Base-by-base conservation (phyloP, 805 yeast genomes). In the Candida germanica region DNA sequence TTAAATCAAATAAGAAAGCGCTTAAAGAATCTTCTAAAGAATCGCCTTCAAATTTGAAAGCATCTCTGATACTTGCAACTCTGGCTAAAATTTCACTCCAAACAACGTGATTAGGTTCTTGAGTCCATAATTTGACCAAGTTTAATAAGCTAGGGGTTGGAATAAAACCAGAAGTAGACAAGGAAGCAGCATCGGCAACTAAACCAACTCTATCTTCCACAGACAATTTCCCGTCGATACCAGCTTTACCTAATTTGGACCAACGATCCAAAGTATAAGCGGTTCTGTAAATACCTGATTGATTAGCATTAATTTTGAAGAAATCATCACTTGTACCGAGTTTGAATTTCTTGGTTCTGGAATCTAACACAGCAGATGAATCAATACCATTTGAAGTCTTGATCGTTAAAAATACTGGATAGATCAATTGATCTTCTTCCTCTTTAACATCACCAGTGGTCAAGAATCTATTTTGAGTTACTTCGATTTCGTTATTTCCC, bases 141-240 rank as follows among this genome's bases (percentile, higher is more conserved):
- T 68, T 63, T 47, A 83, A 72, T 52, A 82, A 71, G 48, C 71
- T 78, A 3, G 77, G 66, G 22, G 88, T 76, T 17, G 80, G 66
- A 38, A 81, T 75, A 49, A 74, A 73, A 20, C 93, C 93, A 13
- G 91, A 79, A 18, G 79, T 64, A 4, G 91, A 77, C 47, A 83
- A 69, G 6, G 87, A 75, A 35, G 74, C 77, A 13, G 85, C 85
- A 61, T 85, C 94, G n/a, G 89, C 83, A 31, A 84, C 83, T 48
- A 83, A 70, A 28, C 89, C 91, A 38, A 82, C 78, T 59, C 87
- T 77, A 59, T 85, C 94, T 55, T 81, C 85, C 35, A 80, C 83
- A 8, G 87, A 71, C 49, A 85, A 70, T 48, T 72, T 62, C 26
- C 78, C 79, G 8, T 69, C 68, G 26, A 71, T 72, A 38, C 79